Percentiles rank a stretch among this genome's conserved stretches.
Evolutionary conservation across 2,329 filamentous ascomycete species (phyloP).

Genomic region (Zymoseptoria passerinii): DNA sequence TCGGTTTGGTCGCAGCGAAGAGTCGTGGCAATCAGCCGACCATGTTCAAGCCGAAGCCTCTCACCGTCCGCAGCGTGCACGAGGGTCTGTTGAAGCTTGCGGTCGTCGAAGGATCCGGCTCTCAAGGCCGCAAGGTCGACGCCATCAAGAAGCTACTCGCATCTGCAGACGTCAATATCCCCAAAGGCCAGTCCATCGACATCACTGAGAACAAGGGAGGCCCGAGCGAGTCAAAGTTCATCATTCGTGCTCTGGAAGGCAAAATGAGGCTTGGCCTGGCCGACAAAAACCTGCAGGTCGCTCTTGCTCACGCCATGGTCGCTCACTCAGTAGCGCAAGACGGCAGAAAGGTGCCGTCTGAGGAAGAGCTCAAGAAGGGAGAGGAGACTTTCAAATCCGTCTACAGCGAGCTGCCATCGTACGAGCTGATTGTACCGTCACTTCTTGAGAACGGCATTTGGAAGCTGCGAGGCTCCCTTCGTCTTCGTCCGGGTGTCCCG

Average conservation of each 20-base stretch:
- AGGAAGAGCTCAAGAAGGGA: conserved; percentile 70
- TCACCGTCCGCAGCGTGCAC: conserved; percentile 81
- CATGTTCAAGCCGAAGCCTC: conserved; percentile 93
- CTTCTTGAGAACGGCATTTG: conserved; percentile 81
- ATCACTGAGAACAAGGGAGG: conserved; percentile 89
- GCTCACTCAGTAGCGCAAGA: conserved; percentile 69
- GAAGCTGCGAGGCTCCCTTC: conserved; percentile 75
- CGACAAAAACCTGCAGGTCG: conserved; percentile 84
- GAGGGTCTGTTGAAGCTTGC: conserved; percentile 83
- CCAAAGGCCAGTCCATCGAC: conserved; percentile 62
- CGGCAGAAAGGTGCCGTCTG: conserved; percentile 59
- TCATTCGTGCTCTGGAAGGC: conserved; percentile 87
- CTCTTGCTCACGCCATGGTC: conserved; percentile 80
- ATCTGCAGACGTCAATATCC: conserved; percentile 65
- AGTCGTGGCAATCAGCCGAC: conserved; percentile 91
- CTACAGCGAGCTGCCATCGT: conserved; percentile 80
- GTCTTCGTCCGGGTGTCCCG: conserved; percentile 84
- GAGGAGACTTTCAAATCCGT: conserved; percentile 83
- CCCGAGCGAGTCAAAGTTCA: conserved; percentile 87
- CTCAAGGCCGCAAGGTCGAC: conserved; percentile 84
- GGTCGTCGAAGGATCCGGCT: conserved; percentile 74
- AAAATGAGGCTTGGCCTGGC: conserved; percentile 87
- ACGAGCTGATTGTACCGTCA: conserved; percentile 86
- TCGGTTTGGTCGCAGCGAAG: conserved; percentile 90
- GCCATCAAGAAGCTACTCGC: conserved; percentile 96